Evolutionary conservation across 768 basidiomycete genomes (phyloP).

Genomic region (Leccinum variicolor): DNA sequence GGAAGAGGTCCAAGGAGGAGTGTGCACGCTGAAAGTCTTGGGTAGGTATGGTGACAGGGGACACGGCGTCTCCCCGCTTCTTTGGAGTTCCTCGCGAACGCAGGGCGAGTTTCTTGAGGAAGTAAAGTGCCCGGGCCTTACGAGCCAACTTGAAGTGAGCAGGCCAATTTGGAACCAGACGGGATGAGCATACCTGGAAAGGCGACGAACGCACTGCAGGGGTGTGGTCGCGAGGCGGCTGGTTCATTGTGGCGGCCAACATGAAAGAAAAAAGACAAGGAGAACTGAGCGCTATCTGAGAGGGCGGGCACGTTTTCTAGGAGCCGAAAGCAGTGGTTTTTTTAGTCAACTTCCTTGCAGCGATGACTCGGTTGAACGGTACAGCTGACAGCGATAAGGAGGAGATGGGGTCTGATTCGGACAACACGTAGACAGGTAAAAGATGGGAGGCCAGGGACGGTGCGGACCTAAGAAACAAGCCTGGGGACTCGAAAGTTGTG

Average conservation of each 20-base stretch:
- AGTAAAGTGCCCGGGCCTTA: conserved; percentile 36
- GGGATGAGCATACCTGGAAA: conserved; percentile 26
- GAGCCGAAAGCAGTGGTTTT: conserved; percentile 20
- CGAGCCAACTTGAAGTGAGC: not conserved
- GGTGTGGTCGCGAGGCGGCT: conserved; percentile 21
- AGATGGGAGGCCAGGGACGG: not conserved
- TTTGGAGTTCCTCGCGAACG: conserved; percentile 32
- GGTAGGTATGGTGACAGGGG: conserved; percentile 22
- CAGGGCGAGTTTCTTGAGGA: conserved; percentile 35
- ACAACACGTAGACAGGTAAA: not conserved
- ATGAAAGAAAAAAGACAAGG: conserved; percentile 9
- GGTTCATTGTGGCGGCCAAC: conserved; percentile 27
- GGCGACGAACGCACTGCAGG: conserved; percentile 16
- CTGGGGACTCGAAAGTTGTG: conserved; percentile 5
- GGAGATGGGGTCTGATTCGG: not conserved
- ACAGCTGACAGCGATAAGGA: not conserved
- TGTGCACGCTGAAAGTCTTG: conserved; percentile 25
- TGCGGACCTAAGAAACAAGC: conserved; percentile 12
- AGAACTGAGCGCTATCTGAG: conserved; percentile 18
- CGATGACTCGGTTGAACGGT: conserved; percentile 3
- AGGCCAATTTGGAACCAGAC: conserved; percentile 15
- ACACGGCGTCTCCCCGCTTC: conserved; percentile 27
- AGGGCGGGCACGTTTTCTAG: conserved; percentile 26
- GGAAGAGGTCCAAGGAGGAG: conserved; percentile 35
- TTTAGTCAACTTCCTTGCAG: conserved; percentile 21